phyloP scores from a whole-genome alignment of 345 rosid species.

The Turnera subulata region DNA sequence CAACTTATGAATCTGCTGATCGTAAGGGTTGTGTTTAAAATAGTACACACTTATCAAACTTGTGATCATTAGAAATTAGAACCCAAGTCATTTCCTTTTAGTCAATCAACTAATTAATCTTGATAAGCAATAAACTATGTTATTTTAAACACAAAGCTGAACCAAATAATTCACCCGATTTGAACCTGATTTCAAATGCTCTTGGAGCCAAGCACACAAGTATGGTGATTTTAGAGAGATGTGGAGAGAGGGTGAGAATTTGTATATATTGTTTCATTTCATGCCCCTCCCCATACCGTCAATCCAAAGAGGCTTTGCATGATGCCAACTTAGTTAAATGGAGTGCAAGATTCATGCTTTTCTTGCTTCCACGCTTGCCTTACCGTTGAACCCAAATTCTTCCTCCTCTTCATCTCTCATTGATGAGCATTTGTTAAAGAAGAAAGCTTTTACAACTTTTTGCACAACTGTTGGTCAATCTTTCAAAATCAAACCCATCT shows the following conservation, averaged over 20 bases:
- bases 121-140: slow-evolving; percentile 10
- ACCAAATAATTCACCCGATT: slow-evolving; percentile 41
- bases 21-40: slow-evolving; percentile 19
- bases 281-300: slow-evolving; percentile 3
- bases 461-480: background rate
- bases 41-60: slow-evolving; percentile 27
- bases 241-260: background rate
- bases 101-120: slow-evolving; percentile 22
- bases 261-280: background rate
- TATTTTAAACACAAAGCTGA: slow-evolving; percentile 19
- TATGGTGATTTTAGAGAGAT: slow-evolving; percentile 10
- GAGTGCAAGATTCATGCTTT: slow-evolving; percentile 40
- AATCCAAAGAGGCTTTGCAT: slow-evolving; percentile 23
- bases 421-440: slow-evolving; percentile 15
- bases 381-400: slow-evolving; percentile 30
- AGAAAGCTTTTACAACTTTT: slow-evolving; percentile 2
- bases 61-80: slow-evolving; percentile 27
- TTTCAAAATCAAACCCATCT: background rate
- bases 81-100: slow-evolving; percentile 31
- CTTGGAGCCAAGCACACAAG: slow-evolving; percentile 21
- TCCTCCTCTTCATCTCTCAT: slow-evolving; percentile 16
- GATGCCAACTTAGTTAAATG: slow-evolving; percentile 35
- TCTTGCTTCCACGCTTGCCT: slow-evolving; percentile 32
- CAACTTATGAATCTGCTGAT: background rate
- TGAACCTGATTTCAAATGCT: slow-evolving; percentile 36